Conservation (phyloP, 345 rosid species). For the Bruguiera sexangula region DNA sequence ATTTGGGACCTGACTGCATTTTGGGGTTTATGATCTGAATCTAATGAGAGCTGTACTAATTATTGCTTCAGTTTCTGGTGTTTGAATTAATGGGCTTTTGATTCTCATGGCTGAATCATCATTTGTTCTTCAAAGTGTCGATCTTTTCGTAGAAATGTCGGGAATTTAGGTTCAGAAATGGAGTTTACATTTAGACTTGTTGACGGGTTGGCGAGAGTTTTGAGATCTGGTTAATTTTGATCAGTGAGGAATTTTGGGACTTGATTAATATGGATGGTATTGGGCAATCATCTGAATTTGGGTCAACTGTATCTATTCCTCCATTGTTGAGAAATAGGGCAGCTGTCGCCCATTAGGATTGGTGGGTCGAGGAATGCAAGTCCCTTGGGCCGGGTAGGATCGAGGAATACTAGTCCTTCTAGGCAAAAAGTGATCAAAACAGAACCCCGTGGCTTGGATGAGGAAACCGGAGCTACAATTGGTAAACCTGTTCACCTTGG, state of each 20-base stretch:
- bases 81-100: constrained; percentile 23
- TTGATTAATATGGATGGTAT: constrained; percentile 43
- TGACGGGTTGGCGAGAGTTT: constrained; percentile 5
- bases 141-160: constrained; percentile 10
- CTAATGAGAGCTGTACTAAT: constrained; percentile 2
- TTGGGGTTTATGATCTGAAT: constrained; percentile 19
- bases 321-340: constrained; percentile 33
- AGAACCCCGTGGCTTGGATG: constrained; percentile 92
- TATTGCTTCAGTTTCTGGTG: constrained; percentile 8
- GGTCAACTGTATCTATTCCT: constrained; percentile 29
- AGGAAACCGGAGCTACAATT: constrained; percentile 76
- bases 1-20: constrained; percentile 31
- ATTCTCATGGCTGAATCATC: constrained; percentile 15
- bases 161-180: constrained; percentile 16
- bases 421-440: constrained; percentile 83
- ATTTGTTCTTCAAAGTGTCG: constrained; percentile 15
- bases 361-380: constrained; percentile 74
- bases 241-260: constrained; percentile 19
- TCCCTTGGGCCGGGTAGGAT: constrained; percentile 68
- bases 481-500: constrained; percentile 60
- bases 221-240: constrained; percentile 1
- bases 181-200: background rate
- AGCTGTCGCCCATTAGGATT: constrained; percentile 53
- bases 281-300: constrained; percentile 52
- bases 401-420: constrained; percentile 82